These are phyloP conservation scores for Pythium pectinolyticum DNA, from an alignment of 352 stramenopile genomes.

Conservation along the genomic window DNA sequence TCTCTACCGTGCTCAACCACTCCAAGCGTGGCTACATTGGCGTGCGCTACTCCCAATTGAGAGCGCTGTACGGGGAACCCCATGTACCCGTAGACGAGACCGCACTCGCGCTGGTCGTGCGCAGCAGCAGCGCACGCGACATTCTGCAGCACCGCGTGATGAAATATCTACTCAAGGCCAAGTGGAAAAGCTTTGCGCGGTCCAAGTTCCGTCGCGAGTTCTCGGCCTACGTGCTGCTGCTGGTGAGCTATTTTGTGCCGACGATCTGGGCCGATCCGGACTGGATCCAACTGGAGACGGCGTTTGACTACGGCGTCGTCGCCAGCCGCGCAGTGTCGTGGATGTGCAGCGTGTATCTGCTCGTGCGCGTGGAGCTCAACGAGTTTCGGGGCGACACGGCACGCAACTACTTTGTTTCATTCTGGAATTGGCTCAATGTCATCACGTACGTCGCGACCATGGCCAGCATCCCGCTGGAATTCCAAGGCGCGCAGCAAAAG, in stretches of 20 bases:
- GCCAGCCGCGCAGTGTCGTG: constrained; percentile 43
- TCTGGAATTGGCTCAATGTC: constrained; percentile 64
- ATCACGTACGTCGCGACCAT: constrained; percentile 48
- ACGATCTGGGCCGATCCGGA: constrained; percentile 56
- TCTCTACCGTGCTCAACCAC: constrained; percentile 49
- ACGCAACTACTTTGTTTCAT: constrained; percentile 52
- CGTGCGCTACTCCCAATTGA: constrained; percentile 52
- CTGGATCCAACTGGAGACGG: constrained; percentile 41
- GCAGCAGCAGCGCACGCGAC: constrained; percentile 37
- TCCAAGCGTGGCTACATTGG: constrained; percentile 45
- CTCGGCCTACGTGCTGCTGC: constrained; percentile 42
- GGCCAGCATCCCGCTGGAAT: constrained; percentile 53
- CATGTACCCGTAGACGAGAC: constrained; percentile 48
- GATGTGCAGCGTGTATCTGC: constrained; percentile 51
- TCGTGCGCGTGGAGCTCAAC: constrained; percentile 48
- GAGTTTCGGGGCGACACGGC: constrained; percentile 47
- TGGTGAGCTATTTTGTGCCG: constrained; percentile 56
- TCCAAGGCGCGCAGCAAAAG: constrained; percentile 27
- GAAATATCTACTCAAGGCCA: constrained; percentile 48
- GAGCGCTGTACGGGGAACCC: constrained; percentile 50
- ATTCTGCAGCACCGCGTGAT: constrained; percentile 63
- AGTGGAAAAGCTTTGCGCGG: constrained; percentile 62
- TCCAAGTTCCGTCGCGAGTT: constrained; percentile 57
- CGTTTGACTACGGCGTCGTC: constrained; percentile 49
- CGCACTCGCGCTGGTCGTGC: constrained; percentile 43